Conservation (phyloP, 495 filamentous ascomycete genomes). For the Tuber borchii region DNA sequence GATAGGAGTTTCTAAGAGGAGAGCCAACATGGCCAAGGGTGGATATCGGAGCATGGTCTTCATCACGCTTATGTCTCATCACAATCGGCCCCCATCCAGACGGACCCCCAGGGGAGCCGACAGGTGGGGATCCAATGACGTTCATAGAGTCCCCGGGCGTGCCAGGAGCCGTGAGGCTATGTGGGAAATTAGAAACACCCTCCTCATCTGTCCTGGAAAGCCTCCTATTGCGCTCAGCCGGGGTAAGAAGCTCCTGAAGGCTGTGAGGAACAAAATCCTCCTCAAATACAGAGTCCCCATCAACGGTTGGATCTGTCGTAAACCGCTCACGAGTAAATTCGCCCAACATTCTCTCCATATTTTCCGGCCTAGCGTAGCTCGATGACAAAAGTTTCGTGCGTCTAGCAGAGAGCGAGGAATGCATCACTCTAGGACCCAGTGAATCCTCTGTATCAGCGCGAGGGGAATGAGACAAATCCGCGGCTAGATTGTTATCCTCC, state of each 20-base stretch:
- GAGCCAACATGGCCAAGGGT: conserved; percentile 86
- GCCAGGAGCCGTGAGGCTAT: conserved; percentile 56
- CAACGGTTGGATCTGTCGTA: conserved; percentile 62
- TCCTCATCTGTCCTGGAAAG: conserved; percentile 68
- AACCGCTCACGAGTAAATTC: conserved; percentile 44
- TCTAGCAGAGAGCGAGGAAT: conserved; percentile 58
- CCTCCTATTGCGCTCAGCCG: conserved; percentile 77
- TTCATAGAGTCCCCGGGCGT: conserved; percentile 51
- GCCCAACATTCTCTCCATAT: conserved; percentile 52
- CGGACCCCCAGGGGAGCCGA: conserved; percentile 65
- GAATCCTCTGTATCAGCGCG: conserved; percentile 52
- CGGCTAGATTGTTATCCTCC: conserved; percentile 46
- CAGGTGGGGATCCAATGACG: conserved; percentile 43
- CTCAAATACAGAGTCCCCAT: conserved; percentile 80
- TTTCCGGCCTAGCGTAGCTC: conserved; percentile 62
- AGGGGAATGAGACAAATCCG: conserved; percentile 49
- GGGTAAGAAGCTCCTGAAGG: conserved; percentile 84
- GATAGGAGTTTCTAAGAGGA: conserved; percentile 77
- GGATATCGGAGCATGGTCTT: conserved; percentile 55
- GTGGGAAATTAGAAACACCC: conserved; percentile 52
- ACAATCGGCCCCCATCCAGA: conserved; percentile 83
- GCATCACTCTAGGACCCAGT: conserved; percentile 57
- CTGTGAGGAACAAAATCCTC: conserved; percentile 85
- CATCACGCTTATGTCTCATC: conserved; percentile 66
- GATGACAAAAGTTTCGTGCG: conserved; percentile 80